These are phyloP conservation scores for Fusarium veterinarium DNA, from an alignment of 2,329 filamentous ascomycete species.

Conservation along the genomic window DNA sequence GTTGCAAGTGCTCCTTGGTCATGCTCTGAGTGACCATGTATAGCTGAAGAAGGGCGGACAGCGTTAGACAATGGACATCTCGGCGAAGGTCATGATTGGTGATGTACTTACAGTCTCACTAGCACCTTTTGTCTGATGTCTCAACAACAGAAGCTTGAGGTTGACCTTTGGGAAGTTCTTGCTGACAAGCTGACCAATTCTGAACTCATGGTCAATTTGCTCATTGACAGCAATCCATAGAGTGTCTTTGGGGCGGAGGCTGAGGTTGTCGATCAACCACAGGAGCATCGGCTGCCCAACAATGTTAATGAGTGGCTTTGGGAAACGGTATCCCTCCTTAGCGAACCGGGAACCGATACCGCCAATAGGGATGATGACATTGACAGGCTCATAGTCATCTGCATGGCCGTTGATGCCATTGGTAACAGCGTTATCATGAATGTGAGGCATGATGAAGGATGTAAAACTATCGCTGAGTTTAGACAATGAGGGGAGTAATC, in stretches of 20 bases:
- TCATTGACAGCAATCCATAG: slow-evolving; percentile 1
- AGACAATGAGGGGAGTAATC: not conserved
- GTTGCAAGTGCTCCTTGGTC: not conserved
- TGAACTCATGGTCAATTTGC: slow-evolving; percentile 1
- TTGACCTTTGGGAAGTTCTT: not conserved
- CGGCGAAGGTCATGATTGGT: fast-evolving
- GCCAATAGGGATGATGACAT: not conserved
- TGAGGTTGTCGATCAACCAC: not conserved
- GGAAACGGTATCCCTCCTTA: not conserved
- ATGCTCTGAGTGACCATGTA: not conserved
- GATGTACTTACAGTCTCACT: not conserved
- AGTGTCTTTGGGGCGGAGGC: not conserved
- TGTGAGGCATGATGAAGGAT: not conserved
- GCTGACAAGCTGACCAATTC: not conserved
- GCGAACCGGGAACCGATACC: not conserved
- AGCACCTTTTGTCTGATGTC: not conserved
- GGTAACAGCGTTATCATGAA: not conserved
- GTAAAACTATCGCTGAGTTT: not conserved
- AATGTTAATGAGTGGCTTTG: slow-evolving; percentile 1
- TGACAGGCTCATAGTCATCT: not conserved
- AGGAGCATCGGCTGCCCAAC: not conserved
- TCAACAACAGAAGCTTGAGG: not conserved
- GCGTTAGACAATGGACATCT: not conserved
- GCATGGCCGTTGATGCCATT: not conserved
- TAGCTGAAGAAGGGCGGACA: not conserved